These are phyloP conservation scores for Syzygium jambos DNA, from an alignment of 345 rosid genomes.

Conservation along the genomic window DNA sequence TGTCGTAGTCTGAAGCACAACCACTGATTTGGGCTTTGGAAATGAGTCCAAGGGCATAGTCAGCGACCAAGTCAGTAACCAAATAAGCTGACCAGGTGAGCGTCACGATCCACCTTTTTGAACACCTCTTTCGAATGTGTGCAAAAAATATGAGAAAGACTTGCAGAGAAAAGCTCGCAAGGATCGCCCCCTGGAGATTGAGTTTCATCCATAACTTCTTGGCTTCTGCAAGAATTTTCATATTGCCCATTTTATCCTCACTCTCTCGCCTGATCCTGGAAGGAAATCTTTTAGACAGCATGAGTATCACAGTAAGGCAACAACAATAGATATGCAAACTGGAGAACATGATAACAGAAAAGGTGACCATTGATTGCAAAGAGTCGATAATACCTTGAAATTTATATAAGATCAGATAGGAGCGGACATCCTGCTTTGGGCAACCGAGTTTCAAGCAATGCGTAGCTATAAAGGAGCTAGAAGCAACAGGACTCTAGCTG, in stretches of 20 bases:
- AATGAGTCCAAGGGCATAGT: conserved; percentile 36
- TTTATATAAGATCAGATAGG: not conserved
- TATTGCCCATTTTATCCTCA: not conserved
- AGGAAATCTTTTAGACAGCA: not conserved
- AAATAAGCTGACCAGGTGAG: conserved; percentile 45
- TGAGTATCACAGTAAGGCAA: not conserved
- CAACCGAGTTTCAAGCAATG: not conserved
- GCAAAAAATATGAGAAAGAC: not conserved
- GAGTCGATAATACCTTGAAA: not conserved
- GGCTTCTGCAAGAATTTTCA: not conserved
- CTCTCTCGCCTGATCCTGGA: not conserved
- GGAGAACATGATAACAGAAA: not conserved
- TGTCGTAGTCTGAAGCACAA: not conserved
- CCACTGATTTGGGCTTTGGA: not conserved
- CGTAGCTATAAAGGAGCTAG: not conserved
- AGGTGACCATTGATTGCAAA: not conserved
- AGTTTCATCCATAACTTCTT: not conserved
- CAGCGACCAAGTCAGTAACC: conserved; percentile 47
- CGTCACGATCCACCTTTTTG: conserved; percentile 2
- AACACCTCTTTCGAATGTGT: not conserved
- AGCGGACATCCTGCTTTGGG: not conserved
- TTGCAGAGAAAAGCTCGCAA: not conserved
- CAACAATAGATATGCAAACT: not conserved
- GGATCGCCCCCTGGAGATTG: not conserved
- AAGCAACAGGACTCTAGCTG: not conserved